Evolutionary conservation across 495 filamentous ascomycete genomes (phyloP), one percentile per base, ranked within the genome.

Genomic region (Gamarada debralockiae): DNA sequence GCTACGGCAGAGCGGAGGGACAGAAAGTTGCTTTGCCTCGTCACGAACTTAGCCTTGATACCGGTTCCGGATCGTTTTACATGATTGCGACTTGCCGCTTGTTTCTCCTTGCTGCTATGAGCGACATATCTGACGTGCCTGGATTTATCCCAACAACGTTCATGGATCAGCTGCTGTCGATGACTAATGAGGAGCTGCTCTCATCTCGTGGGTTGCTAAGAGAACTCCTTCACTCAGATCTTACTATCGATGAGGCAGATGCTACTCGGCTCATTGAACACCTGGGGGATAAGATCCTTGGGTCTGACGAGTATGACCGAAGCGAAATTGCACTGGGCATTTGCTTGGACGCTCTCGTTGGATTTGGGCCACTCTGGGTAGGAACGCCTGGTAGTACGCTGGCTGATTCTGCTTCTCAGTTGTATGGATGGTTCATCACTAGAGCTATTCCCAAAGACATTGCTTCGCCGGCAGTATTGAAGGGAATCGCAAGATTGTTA

Each of bases 381-480:
- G 17, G 61, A 75, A 18, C 70, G 17, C 68, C 70, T 36, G 64
- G 73, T 9, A 81, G 47, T 48, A 84, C n/a, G 75, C 71, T 38
- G 71, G 73, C 72, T 14, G 75, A 80, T 1, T 73, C 76, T 48
- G 89, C 81, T 22, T 75, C 80, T 41, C 83, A 89, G 39, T 65
- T 97, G n/a, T 97, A 96, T 67, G 65, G 74, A 18, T 92, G 87
- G 78, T 84, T 92, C 57, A 77, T 90, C 18, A 81, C 79, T 29
- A 73, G 71, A 15, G 75, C 80, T 1, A 61, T 96, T 14, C 72
- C 78, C 23, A 83, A 75, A 42, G 78, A 77, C 15, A 77, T 81
- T 48, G 73, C 87, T 14, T 92, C 91, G 4, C 65, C 83, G 14
- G 74, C 72, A 25, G 78, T 85, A n/a, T 83, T 87, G 48, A 78